Evolutionary conservation across 805 yeast species (phyloP), one percentile per base, ranked within the genome.

Genomic region (Yamadazyma olivae): DNA sequence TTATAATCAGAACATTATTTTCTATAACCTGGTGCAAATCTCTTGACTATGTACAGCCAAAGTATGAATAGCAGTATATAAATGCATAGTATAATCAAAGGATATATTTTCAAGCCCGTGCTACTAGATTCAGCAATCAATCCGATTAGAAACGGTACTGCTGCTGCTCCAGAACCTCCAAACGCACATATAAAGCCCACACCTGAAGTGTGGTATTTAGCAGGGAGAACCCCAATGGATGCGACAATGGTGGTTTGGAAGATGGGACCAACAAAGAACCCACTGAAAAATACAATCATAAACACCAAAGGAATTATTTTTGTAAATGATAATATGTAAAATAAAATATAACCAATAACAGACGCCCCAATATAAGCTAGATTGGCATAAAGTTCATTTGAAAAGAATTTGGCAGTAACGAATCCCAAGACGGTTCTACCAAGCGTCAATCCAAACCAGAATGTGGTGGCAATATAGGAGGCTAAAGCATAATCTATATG

Each of bases 91-190:
- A 64, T 45, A 6, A 65, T 44, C n/a, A 57, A 38, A 2, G 71
- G 71, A 33, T 53, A 59, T 16, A 54, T 42, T 9, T 45, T 45
- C 17, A 64, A 51, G 0, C 71, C 72, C 10, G 55, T 34, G 12
- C 45, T 48, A 36, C 64, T 61, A 1, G 59, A 41, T 33, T 65
- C 57, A 1, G 72, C 71, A 3, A 67, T 45, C 3, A 58, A 32
- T 0, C 95, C 95, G 24, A 81, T 68, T 2, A 77, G 35, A 43
- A 78, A 82, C 1, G 95, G 93, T 5, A 85, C 43, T 0, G 76
- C 69, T 0, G 95, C 91, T n/a, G 83, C 84, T 1, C 95, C 95
- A 12, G 81, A 77, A 3, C 93, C 90, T 5, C 95, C 95, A 41
- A 85, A 53, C 0, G 93, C 89, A 38, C 89, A 79, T 15, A 83